phyloP scores from a whole-genome alignment of 2,329 filamentous ascomycete species.

The Colletotrichum lindemuthianum region DNA sequence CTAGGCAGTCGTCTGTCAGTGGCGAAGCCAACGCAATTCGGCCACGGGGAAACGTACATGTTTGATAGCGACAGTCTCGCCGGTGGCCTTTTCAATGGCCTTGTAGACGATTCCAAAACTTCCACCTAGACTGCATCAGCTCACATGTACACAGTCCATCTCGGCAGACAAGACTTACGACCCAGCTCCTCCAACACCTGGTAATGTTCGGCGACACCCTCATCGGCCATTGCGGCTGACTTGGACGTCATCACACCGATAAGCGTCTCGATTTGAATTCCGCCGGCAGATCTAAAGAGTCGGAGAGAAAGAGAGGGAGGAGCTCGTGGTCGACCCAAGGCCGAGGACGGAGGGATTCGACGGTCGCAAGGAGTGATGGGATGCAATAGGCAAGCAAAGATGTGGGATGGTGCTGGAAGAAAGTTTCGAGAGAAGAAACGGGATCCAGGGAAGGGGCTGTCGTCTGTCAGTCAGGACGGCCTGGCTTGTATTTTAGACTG shows the following conservation, averaged over 20 bases:
- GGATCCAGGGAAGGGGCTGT: slow-evolving; percentile 33
- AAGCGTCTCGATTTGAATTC: slow-evolving; percentile 17
- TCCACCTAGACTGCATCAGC: slow-evolving; percentile 68
- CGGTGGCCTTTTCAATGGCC: slow-evolving; percentile 89
- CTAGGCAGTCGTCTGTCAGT: slow-evolving; percentile 55
- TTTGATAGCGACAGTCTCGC: slow-evolving; percentile 96
- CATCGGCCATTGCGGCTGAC: slow-evolving; percentile 60
- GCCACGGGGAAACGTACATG: slow-evolving; percentile 71
- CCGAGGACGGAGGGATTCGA: slow-evolving; percentile 32
- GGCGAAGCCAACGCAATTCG: not conserved
- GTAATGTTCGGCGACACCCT: slow-evolving; percentile 84
- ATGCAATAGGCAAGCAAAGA: not conserved
- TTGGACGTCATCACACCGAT: slow-evolving; percentile 32
- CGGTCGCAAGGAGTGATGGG: too few relatives aligned
- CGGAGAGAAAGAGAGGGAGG: slow-evolving; percentile 28
- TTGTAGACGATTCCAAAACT: slow-evolving; percentile 98
- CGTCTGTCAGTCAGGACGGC: slow-evolving; percentile 36
- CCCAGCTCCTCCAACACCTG: slow-evolving; percentile 96
- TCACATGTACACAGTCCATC: not conserved
- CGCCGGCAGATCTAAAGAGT: slow-evolving; percentile 16
- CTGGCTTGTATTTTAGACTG: slow-evolving; percentile 34
- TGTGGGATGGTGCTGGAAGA: slow-evolving; percentile 26
- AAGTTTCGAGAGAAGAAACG: slow-evolving; percentile 35
- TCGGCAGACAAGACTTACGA: slow-evolving; percentile 67
- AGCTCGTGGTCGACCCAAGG: slow-evolving; percentile 29